A percentile compares a stretch with the other conserved stretches of the same genome.
These are phyloP conservation scores for Hanseniaspora taiwanica DNA, from an alignment of 805 yeast species.

Conservation along the genomic window DNA sequence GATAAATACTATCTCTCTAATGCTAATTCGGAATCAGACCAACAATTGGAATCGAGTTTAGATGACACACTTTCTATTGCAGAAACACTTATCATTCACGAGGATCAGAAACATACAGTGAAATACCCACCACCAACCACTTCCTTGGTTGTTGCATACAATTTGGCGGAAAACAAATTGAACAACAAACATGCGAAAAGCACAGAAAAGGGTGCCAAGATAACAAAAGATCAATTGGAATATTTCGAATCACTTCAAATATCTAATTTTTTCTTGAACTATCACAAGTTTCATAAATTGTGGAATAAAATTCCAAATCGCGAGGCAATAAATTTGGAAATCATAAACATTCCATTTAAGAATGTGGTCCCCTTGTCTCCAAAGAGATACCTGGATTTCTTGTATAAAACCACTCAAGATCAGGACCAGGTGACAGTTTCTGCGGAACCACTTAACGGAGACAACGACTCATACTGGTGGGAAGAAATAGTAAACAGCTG, in stretches of 20 bases:
- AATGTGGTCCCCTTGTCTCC: constrained; percentile 22
- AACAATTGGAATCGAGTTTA: not conserved
- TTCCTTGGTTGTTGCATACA: constrained; percentile 15
- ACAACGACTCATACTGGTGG: constrained; percentile 13
- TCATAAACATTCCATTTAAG: constrained; percentile 23
- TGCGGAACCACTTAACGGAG: constrained; percentile 1
- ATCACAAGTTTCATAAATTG: constrained; percentile 16
- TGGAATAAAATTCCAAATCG: constrained; percentile 21
- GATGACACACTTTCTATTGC: constrained; percentile 10
- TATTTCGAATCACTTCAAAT: constrained; percentile 14
- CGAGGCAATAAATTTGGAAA: constrained; percentile 16
- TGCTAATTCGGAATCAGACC: not conserved
- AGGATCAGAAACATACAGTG: constrained; percentile 6
- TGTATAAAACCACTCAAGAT: constrained; percentile 8
- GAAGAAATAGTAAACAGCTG: constrained; percentile 14
- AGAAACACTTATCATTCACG: constrained; percentile 17
- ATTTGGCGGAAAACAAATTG: constrained; percentile 11
- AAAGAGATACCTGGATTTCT: constrained; percentile 13
- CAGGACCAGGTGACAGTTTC: constrained; percentile 19
- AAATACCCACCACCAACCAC: constrained; percentile 24
- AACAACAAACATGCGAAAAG: constrained; percentile 8
- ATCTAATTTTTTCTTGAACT: constrained; percentile 20
- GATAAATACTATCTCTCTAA: constrained; percentile 14
- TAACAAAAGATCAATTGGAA: constrained; percentile 15
- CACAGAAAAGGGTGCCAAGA: constrained; percentile 11